A percentile compares a stretch with the other conserved stretches of the same genome.
Conservation (phyloP, 441 rosid species). For the Populus hybrid region DNA sequence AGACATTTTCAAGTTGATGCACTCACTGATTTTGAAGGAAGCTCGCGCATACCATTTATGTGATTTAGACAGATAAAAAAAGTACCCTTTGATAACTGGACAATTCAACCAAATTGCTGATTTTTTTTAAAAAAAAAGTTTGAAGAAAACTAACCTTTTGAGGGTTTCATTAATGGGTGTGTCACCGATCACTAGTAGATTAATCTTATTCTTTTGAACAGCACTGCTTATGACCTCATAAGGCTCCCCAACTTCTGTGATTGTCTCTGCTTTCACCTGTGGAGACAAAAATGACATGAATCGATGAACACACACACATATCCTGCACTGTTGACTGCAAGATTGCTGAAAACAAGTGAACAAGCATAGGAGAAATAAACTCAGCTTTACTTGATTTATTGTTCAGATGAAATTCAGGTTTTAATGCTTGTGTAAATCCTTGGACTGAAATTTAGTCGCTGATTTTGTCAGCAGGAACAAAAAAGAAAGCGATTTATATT, state of each 20-base stretch:
- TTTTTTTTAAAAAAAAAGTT: too few species aligned
- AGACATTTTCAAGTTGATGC: too few species aligned
- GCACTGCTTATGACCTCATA: constrained; percentile 27
- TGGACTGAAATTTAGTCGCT: not conserved
- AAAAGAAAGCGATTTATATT: too few species aligned
- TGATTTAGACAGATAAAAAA: too few species aligned
- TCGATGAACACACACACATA: too few species aligned
- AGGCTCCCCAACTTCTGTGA: constrained; percentile 37
- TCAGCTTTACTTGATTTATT: not conserved
- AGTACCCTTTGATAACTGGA: too few species aligned
- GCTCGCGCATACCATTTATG: too few species aligned
- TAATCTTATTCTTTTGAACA: constrained; percentile 26
- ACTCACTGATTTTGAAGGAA: too few species aligned
- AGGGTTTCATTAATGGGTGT: constrained; percentile 18
- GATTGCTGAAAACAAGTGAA: too few species aligned
- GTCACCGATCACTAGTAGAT: constrained; percentile 28
- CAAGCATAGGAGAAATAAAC: not conserved
- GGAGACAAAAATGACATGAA: not conserved
- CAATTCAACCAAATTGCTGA: too few species aligned
- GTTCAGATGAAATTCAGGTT: too few species aligned
- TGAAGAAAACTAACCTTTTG: constrained; percentile 24
- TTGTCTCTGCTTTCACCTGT: constrained; percentile 31
- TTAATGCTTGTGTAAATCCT: not conserved
- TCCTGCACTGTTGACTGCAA: too few species aligned
- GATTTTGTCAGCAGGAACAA: not conserved